Evolutionary conservation across 495 filamentous ascomycete species (phyloP), one percentile per base, ranked within the genome.

Genomic region (Evernia prunastri): DNA sequence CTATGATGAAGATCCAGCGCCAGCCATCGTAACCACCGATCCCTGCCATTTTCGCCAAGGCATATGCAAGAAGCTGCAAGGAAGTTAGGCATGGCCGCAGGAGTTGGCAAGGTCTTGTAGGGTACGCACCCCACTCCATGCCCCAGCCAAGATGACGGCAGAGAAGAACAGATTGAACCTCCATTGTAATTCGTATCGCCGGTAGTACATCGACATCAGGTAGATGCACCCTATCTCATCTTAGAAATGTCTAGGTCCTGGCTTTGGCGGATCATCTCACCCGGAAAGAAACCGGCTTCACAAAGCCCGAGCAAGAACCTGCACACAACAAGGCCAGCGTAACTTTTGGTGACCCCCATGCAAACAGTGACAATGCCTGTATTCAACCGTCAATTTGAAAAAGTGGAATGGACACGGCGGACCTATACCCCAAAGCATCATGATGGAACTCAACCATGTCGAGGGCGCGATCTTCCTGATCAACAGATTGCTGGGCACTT

Each of bases 1-100:
- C 87, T 56, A 89, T 74, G 64, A 89, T 86, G 70, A 88, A 89
- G 53, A 89, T 87, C 86, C 86, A 87, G n/a, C 75, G 71, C 81
- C 82, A 72, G 60, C 77, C 76, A 70, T 73, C 40, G 27, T 72
- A 81, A 20, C 83, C 81, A 10, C 70, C 73, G 17, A 80, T 70
- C 10, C 82, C 83, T 42, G 75, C 76, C 67, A 90, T 82, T 20
- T 81, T 73, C 2, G 77, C 77, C 43, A 87, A 79, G 6, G 76
- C 84, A 61, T 81, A 83, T 1, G 86, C 84, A n/a, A 88, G 78
- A 17, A 88, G 72, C 77, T 80, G 36, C 67, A 71, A 27, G 68
- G 66, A 47, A 63, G 31, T 65, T 53, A 60, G 59, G 9, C 25
- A n/a, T n/a, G 17, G 27, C 39, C 25, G 25, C 33, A 57, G 29